These are phyloP conservation scores for Fusarium falciforme DNA, from an alignment of 2,329 filamentous ascomycete species.

Conservation along the genomic window DNA sequence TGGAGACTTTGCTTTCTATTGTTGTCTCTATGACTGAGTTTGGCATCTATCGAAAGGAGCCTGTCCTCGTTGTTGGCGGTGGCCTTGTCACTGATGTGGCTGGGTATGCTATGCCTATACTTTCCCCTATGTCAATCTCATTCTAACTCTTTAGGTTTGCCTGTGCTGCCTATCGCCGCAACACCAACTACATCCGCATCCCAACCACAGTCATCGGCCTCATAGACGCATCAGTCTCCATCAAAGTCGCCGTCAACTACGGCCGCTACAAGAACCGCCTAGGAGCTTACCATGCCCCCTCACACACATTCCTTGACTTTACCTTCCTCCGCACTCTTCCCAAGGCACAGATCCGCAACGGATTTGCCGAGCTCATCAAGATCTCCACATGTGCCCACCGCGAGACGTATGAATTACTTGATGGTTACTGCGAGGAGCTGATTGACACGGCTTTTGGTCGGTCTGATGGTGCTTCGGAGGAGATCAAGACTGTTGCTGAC, in stretches of 20 bases:
- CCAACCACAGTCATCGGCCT: conserved; percentile 81
- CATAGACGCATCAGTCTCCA: conserved; percentile 80
- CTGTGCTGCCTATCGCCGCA: conserved; percentile 77
- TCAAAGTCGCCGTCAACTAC: conserved; percentile 84
- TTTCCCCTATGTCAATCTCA: too few relatives aligned
- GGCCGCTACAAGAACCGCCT: conserved; percentile 81
- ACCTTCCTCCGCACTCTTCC: conserved; percentile 77
- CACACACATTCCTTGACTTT: conserved; percentile 80
- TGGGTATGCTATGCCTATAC: conserved; percentile 63
- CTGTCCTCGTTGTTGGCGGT: conserved; percentile 74
- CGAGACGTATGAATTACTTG: conserved; percentile 73
- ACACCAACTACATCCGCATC: conserved; percentile 79
- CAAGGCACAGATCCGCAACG: conserved; percentile 75
- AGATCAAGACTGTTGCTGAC: conserved; percentile 71
- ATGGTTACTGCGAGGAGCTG: conserved; percentile 75
- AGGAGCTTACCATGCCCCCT: conserved; percentile 78
- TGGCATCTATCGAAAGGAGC: conserved; percentile 76
- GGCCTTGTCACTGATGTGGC: conserved; percentile 80
- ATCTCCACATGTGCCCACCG: conserved; percentile 78
- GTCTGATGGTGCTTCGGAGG: conserved; percentile 63
- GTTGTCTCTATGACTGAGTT: conserved; percentile 81
- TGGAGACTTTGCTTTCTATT: conserved; percentile 75
- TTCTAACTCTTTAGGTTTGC: conserved; percentile 63
- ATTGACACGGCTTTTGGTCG: conserved; percentile 75
- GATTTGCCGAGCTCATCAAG: conserved; percentile 81